A percentile compares a stretch with the other conserved stretches of the same genome.
These are phyloP conservation scores for Aspergillus japonicus DNA, from an alignment of 2,329 filamentous ascomycete species.

Conservation along the genomic window DNA sequence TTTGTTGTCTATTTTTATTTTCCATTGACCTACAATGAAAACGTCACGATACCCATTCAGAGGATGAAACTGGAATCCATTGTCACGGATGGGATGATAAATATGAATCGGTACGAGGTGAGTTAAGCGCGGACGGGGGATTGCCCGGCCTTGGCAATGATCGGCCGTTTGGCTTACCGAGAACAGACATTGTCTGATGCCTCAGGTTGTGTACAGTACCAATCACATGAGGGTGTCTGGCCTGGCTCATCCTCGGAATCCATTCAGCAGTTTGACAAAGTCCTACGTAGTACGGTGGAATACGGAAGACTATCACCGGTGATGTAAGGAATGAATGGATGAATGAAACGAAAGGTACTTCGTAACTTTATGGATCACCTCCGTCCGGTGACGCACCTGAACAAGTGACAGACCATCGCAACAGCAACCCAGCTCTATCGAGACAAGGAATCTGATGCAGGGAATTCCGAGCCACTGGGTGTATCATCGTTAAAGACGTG, in stretches of 20 bases:
- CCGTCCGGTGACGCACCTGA: background rate
- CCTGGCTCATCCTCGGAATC: background rate
- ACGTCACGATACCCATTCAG: constrained; percentile 23
- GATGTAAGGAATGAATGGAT: too few species aligned
- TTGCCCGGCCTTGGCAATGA: background rate
- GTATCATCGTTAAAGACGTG: background rate
- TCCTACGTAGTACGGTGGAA: too few species aligned
- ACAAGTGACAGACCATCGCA: background rate
- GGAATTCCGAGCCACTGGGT: background rate
- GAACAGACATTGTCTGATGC: background rate
- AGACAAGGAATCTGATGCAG: background rate
- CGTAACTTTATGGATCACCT: background rate
- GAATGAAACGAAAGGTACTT: too few species aligned
- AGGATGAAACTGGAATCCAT: background rate
- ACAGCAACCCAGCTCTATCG: background rate
- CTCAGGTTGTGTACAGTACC: background rate
- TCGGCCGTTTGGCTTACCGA: constrained; percentile 1
- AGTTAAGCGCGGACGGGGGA: background rate
- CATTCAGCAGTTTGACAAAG: background rate
- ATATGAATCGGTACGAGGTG: too few species aligned
- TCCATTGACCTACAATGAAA: constrained; percentile 15
- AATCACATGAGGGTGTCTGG: constrained; percentile 3
- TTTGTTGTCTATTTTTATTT: background rate
- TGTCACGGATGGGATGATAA: too few species aligned
- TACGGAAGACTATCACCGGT: too few species aligned